Conservation (phyloP, 2,329 filamentous ascomycete genomes). For the Corinectria fuckeliana region DNA sequence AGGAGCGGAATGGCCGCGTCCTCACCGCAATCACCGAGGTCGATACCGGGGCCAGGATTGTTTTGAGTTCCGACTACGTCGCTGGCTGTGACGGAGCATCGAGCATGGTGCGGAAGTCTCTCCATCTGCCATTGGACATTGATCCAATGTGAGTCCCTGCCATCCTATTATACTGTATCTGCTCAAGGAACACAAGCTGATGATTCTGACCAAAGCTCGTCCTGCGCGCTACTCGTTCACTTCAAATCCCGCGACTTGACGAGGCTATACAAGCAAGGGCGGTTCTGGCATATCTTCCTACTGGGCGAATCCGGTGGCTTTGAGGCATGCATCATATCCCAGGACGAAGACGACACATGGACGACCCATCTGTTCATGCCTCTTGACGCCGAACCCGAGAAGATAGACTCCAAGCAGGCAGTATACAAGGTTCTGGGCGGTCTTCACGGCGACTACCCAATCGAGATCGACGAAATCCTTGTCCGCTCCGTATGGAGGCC, state of each 20-base stretch:
- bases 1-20: background rate
- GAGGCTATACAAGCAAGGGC: background rate
- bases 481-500: conserved; percentile 29
- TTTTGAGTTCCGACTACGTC: background rate
- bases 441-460: background rate
- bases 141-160: background rate
- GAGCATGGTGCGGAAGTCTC: background rate
- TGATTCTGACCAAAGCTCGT: too few relatives aligned
- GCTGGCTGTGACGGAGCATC: background rate
- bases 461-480: conserved; percentile 33
- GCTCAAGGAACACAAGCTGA: background rate
- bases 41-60: background rate
- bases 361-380: background rate
- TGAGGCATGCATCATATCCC: background rate
- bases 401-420: background rate
- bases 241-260: background rate
- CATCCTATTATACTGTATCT: background rate
- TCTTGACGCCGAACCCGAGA: background rate
- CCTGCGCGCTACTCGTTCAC: background rate
- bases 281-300: conserved; percentile 1
- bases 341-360: conserved; percentile 1
- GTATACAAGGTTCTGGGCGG: conserved; percentile 3
- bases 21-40: background rate
- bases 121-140: background rate
- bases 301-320: background rate